These are phyloP conservation scores for Syzygium oleosum DNA, from an alignment of 345 rosid genomes.

Conservation along the genomic window DNA sequence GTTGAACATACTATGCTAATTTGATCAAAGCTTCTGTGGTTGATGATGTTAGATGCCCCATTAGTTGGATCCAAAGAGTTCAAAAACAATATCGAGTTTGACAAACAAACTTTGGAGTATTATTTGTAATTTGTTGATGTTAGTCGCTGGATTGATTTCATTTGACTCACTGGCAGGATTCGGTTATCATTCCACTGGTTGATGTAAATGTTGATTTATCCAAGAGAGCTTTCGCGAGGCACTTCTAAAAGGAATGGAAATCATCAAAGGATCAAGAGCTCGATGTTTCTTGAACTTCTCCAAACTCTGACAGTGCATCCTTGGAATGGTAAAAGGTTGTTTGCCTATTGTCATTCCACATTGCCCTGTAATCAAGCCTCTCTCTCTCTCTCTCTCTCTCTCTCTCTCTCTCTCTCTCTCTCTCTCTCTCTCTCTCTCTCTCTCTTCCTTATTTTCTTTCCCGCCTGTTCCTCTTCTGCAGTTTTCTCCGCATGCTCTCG, in stretches of 20 bases:
- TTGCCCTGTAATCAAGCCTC: neutral
- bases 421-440: too few relatives aligned
- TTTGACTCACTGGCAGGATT: neutral
- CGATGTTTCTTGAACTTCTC: neutral
- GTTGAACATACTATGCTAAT: neutral
- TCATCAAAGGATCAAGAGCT: neutral
- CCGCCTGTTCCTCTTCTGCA: neutral
- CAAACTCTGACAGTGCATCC: neutral
- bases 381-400: too few relatives aligned
- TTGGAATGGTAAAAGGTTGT: neutral
- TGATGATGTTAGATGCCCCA: neutral
- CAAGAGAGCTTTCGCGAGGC: neutral
- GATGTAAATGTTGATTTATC: neutral
- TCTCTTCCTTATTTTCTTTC: neutral
- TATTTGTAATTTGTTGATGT: neutral
- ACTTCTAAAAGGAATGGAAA: neutral
- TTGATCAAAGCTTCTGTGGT: neutral
- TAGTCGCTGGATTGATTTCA: neutral
- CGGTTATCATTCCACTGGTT: neutral
- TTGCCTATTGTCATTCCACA: neutral
- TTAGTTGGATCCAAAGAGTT: neutral
- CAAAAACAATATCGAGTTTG: accelerated
- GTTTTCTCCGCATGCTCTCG: neutral
- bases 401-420: too few relatives aligned
- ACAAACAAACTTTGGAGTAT: neutral